Evolutionary conservation across 768 basidiomycete species (phyloP).

Genomic region (Phylloporus sp.): DNA sequence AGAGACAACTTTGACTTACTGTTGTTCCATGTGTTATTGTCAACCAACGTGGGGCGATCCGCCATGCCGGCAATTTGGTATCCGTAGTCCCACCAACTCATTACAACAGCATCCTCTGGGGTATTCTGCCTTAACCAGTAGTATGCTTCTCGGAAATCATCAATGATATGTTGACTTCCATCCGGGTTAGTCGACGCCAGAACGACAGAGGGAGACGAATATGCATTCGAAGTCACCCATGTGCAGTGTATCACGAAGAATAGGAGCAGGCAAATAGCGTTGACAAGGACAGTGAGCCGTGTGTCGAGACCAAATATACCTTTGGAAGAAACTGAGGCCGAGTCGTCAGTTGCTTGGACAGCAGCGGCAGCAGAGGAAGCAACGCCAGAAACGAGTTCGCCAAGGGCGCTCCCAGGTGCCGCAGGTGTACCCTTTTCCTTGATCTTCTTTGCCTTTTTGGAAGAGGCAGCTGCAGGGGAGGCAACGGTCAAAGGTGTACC

Average conservation of each 20-base stretch:
- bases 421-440: constrained; percentile 51
- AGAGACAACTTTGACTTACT: constrained; percentile 51
- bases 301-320: constrained; percentile 88
- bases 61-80: constrained; percentile 99
- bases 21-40: constrained; percentile 99
- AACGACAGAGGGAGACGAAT: constrained; percentile 97
- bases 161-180: constrained; percentile 91
- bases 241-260: constrained; percentile 97
- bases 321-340: constrained; percentile 24
- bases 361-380: constrained; percentile 31
- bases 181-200: constrained; percentile 75
- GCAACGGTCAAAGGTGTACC: constrained; percentile 26
- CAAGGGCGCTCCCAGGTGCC: constrained; percentile 33
- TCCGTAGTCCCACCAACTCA: constrained; percentile 99
- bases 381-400: constrained; percentile 42
- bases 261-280: constrained; percentile 71
- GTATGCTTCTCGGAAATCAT: constrained; percentile 99
- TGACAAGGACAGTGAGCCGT: constrained; percentile 69
- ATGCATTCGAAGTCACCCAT: constrained; percentile 90
- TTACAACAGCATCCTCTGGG: constrained; percentile 83
- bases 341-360: constrained; percentile 5
- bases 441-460: constrained; percentile 51
- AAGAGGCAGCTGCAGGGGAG: constrained; percentile 27
- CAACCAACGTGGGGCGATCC: constrained; percentile 91
- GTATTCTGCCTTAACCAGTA: constrained; percentile 99